Evolutionary conservation across 1,139 yeast species (phyloP).

Genomic region (Pichia sp.): DNA sequence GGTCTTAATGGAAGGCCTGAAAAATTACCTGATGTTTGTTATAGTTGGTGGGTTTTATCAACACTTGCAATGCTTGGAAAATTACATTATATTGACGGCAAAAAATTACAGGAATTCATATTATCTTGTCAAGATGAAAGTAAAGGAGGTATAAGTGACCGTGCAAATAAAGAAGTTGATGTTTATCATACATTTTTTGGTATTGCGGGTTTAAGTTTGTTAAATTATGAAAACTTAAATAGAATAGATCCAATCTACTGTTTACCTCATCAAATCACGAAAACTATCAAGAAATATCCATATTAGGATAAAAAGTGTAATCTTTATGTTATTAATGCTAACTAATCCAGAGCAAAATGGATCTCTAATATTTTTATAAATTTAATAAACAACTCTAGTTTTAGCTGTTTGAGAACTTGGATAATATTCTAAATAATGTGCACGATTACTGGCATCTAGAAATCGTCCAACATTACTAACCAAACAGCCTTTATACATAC

Average conservation of each 20-base stretch:
- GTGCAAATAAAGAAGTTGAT: constrained; percentile 87
- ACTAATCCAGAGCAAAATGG: no score
- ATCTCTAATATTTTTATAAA: no score
- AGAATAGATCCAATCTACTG: constrained; percentile 83
- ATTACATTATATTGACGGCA: constrained; percentile 68
- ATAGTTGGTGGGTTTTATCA: constrained; percentile 96
- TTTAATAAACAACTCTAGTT: constrained; percentile 38
- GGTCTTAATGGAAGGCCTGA: constrained; percentile 97
- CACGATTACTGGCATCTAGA: constrained; percentile 36
- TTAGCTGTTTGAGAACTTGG: constrained; percentile 51
- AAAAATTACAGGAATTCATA: constrained; percentile 58
- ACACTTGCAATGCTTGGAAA: constrained; percentile 63
- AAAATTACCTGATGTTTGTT: constrained; percentile 92
- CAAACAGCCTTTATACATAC: constrained; percentile 77
- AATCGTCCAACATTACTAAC: constrained; percentile 68
- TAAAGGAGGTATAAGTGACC: constrained; percentile 86
- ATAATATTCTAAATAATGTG: constrained; percentile 65
- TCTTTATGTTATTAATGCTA: no score
- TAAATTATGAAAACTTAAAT: constrained; percentile 52
- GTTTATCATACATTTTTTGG: constrained; percentile 92
- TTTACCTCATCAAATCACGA: constrained; percentile 54
- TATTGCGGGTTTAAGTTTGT: constrained; percentile 73
- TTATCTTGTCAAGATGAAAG: constrained; percentile 69
- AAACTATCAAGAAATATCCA: constrained; percentile 44
- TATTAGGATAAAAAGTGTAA: no score